A percentile compares a stretch with the other conserved stretches of the same genome.
phyloP scores from a whole-genome alignment of 108 stramenopile genomes.

The Stephanodiscus minutulus region DNA sequence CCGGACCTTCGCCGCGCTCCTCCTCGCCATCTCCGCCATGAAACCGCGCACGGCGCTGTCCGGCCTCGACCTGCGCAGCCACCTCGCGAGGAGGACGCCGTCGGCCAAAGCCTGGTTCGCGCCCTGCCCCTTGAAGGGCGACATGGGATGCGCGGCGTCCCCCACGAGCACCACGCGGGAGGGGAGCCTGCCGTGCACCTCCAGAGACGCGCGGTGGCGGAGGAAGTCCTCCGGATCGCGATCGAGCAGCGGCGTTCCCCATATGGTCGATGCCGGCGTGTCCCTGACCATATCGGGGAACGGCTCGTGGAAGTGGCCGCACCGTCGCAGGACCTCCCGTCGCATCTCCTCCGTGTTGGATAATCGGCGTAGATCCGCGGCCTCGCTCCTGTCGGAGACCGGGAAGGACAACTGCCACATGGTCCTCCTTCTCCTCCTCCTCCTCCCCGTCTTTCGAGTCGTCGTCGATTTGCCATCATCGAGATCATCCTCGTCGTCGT shows the following conservation, averaged over 20 bases:
- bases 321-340: constrained; percentile 59
- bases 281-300: constrained; percentile 68
- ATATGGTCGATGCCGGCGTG: constrained; percentile 69
- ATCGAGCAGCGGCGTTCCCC: constrained; percentile 80
- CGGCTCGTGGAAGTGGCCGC: constrained; percentile 72
- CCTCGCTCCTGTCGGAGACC: constrained; percentile 28
- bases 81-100: constrained; percentile 73
- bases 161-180: constrained; percentile 75
- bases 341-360: constrained; percentile 37
- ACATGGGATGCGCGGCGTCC: constrained; percentile 91
- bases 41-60: constrained; percentile 68
- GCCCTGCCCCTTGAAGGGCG: constrained; percentile 93
- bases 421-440: constrained; percentile 51
- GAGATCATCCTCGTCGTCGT: background rate
- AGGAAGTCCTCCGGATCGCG: constrained; percentile 69
- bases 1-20: constrained; percentile 68
- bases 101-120: constrained; percentile 92
- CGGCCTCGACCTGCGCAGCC: constrained; percentile 56
- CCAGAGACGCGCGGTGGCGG: constrained; percentile 29
- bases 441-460: constrained; percentile 21
- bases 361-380: constrained; percentile 32
- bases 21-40: constrained; percentile 69
- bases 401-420: constrained; percentile 90
- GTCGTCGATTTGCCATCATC: constrained; percentile 2
- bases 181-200: constrained; percentile 34